A percentile compares a stretch with the other conserved stretches of the same genome.
Evolutionary conservation across 2,329 filamentous ascomycete species (phyloP).

Genomic region (Dryadomyces quercus-mongolicae): DNA sequence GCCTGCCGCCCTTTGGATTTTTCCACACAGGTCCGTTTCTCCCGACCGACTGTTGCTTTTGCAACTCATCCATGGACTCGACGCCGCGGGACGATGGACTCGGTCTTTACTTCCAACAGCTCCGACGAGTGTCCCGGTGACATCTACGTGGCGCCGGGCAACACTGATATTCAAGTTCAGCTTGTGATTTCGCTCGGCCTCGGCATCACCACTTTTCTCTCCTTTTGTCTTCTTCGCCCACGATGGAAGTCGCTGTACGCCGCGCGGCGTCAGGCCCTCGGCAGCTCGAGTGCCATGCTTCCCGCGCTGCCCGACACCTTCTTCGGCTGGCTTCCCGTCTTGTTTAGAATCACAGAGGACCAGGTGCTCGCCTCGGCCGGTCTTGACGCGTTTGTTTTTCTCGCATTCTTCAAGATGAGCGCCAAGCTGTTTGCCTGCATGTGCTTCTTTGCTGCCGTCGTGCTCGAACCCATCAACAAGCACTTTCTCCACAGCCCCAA

Average conservation of each 20-base stretch:
- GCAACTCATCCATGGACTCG: too few species aligned
- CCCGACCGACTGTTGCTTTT: background rate
- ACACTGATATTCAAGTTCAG: conserved; percentile 47
- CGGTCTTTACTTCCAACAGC: conserved; percentile 7
- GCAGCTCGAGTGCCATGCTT: conserved; percentile 38
- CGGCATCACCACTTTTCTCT: conserved; percentile 57
- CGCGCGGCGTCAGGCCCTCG: conserved; percentile 59
- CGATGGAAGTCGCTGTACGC: conserved; percentile 88
- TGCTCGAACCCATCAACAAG: conserved; percentile 79
- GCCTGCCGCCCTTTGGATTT: background rate
- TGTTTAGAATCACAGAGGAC: conserved; percentile 78
- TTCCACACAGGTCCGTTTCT: background rate
- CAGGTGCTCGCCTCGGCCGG: conserved; percentile 84
- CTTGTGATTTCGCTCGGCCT: conserved; percentile 59
- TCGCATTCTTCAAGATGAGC: conserved; percentile 93
- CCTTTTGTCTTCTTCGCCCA: conserved; percentile 74
- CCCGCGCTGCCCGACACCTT: conserved; percentile 73
- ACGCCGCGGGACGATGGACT: background rate
- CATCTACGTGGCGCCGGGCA: conserved; percentile 21
- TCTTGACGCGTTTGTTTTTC: conserved; percentile 89
- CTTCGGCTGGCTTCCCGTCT: conserved; percentile 83
- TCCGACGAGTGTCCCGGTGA: conserved; percentile 15
- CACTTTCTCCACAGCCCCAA: conserved; percentile 34
- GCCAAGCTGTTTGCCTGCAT: conserved; percentile 71
- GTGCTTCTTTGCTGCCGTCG: conserved; percentile 65